A percentile compares a stretch with the other conserved stretches of the same genome.
Conservation (phyloP, 2,329 filamentous ascomycete species). For the Clonostachys rhizophaga region DNA sequence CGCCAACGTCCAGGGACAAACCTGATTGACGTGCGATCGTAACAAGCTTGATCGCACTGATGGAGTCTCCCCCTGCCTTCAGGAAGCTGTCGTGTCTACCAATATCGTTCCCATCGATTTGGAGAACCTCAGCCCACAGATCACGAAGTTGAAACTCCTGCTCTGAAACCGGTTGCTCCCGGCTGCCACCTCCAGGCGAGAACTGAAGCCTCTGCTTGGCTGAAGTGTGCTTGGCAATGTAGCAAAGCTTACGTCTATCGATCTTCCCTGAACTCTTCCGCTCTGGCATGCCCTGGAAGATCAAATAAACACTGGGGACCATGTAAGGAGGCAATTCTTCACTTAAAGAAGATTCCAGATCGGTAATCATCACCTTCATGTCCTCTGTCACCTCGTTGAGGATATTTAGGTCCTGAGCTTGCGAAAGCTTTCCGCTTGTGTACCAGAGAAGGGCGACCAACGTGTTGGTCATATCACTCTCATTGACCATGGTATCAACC, state of each 20-base stretch:
- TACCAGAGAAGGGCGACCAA: background rate
- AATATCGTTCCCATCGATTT: slow-evolving; percentile 15
- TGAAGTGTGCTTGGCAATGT: slow-evolving; percentile 10
- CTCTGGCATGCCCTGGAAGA: slow-evolving; percentile 14
- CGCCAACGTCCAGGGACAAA: slow-evolving; percentile 30
- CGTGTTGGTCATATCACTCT: background rate
- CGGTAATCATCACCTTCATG: background rate
- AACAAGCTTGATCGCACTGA: slow-evolving; percentile 38
- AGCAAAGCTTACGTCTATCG: slow-evolving; percentile 17
- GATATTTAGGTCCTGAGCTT: too few relatives aligned
- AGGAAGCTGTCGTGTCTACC: slow-evolving; percentile 31
- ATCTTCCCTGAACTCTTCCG: slow-evolving; percentile 17
- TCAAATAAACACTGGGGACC: slow-evolving; percentile 22
- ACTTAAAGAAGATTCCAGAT: background rate
- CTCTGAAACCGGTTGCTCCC: slow-evolving; percentile 16
- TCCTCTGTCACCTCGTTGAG: background rate
- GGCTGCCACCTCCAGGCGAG: background rate
- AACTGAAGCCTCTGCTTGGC: slow-evolving; percentile 3
- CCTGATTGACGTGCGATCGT: slow-evolving; percentile 24
- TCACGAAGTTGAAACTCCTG: slow-evolving; percentile 24
- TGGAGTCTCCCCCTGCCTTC: slow-evolving; percentile 36
- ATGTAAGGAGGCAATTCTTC: slow-evolving; percentile 14
- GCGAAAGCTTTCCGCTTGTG: background rate
- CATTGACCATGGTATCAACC: background rate
- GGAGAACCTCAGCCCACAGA: slow-evolving; percentile 24